Conservation (phyloP, 2,329 filamentous ascomycete genomes). For the Massarina eburnea region DNA sequence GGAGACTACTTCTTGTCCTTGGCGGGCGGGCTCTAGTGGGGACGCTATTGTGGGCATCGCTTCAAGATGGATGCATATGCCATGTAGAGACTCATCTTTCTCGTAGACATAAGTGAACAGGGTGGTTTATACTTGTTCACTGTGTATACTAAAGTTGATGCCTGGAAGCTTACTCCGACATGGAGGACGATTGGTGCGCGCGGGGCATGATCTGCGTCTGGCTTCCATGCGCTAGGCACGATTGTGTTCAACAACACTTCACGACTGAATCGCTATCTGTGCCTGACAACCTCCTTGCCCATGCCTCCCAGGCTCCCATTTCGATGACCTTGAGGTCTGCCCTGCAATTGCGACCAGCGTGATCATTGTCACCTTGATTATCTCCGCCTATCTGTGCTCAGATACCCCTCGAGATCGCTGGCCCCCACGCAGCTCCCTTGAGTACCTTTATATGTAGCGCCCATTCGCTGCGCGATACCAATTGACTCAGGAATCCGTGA, state of each 20-base stretch:
- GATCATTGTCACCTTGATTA: neutral
- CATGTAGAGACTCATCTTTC: neutral
- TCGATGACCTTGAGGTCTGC: slow-evolving; percentile 27
- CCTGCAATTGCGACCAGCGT: neutral
- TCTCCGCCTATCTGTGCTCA: slow-evolving; percentile 1
- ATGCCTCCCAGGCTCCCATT: slow-evolving; percentile 34
- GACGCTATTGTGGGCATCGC: neutral
- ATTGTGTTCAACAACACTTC: slow-evolving; percentile 14
- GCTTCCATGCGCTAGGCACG: slow-evolving; percentile 16
- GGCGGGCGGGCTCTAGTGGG: neutral
- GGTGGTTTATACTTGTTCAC: neutral
- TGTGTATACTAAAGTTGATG: neutral
- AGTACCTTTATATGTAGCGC: slow-evolving; percentile 5
- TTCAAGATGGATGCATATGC: neutral
- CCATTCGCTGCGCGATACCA: neutral
- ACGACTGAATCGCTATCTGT: slow-evolving; percentile 7
- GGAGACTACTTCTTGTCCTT: neutral
- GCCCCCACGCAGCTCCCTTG: neutral
- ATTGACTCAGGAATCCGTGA: neutral
- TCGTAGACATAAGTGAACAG: neutral
- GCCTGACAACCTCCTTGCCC: slow-evolving; percentile 8
- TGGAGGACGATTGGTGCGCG: neutral
- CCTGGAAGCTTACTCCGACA: neutral
- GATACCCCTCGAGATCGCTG: neutral
- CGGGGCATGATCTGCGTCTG: slow-evolving; percentile 1